Evolutionary conservation across 495 filamentous ascomycete species (phyloP).

Genomic region (Mycothermus thermophilus): DNA sequence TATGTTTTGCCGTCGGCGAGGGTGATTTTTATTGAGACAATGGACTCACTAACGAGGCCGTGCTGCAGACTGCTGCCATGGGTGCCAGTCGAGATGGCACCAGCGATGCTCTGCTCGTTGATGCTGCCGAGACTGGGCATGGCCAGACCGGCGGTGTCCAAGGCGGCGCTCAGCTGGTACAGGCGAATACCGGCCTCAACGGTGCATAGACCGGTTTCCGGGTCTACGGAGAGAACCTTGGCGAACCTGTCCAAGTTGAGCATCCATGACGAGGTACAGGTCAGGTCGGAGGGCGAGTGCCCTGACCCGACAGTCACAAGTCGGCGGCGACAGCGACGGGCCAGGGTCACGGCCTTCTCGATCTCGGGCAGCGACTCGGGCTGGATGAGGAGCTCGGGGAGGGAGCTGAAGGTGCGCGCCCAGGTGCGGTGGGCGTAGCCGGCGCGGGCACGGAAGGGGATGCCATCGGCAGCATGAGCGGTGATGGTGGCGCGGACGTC

Average conservation of each 20-base stretch:
- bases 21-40: constrained; percentile 61
- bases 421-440: constrained; percentile 82
- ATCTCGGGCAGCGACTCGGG: constrained; percentile 68
- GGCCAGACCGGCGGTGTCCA: constrained; percentile 61
- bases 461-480: constrained; percentile 14
- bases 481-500: constrained; percentile 12
- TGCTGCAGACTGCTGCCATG: constrained; percentile 79
- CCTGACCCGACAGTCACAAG: constrained; percentile 70
- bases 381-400: constrained; percentile 79
- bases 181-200: constrained; percentile 80
- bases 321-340: constrained; percentile 64
- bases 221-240: constrained; percentile 53
- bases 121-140: constrained; percentile 89
- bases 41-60: constrained; percentile 66
- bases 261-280: constrained; percentile 89
- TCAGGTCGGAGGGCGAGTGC: constrained; percentile 85
- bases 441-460: constrained; percentile 63
- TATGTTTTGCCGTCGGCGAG: constrained; percentile 67
- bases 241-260: constrained; percentile 81
- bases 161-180: constrained; percentile 47
- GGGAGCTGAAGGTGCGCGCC: constrained; percentile 80
- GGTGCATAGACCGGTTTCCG: constrained; percentile 47
- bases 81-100: constrained; percentile 83
- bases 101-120: constrained; percentile 83
- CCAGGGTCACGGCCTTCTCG: constrained; percentile 67